Percentiles rank a stretch among this genome's conserved stretches.
phyloP scores from a whole-genome alignment of 2,329 filamentous ascomycete species.

The Sporothrix luriei region DNA sequence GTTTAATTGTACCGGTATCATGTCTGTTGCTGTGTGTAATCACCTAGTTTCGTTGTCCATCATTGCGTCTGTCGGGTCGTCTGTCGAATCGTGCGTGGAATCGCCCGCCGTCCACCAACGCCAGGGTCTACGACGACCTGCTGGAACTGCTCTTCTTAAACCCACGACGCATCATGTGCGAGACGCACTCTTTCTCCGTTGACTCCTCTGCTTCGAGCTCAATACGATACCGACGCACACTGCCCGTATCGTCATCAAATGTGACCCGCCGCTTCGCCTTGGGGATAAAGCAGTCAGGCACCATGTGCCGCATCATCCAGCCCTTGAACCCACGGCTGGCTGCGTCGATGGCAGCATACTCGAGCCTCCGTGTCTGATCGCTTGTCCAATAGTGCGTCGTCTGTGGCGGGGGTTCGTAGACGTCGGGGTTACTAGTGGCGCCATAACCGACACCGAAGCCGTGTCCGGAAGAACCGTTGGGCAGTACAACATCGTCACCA shows the following conservation, averaged over 20 bases:
- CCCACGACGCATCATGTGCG: neutral
- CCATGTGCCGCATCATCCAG: conserved; percentile 59
- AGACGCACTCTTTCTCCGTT: conserved; percentile 34
- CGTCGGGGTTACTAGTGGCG: conserved; percentile 31
- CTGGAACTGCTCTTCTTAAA: conserved; percentile 24
- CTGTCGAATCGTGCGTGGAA: neutral
- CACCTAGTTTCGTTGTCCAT: neutral
- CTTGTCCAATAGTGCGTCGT: conserved; percentile 70
- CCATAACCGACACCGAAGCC: conserved; percentile 31
- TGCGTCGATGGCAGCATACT: conserved; percentile 68
- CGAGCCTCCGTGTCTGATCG: conserved; percentile 62
- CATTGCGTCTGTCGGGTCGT: neutral
- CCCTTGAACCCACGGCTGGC: conserved; percentile 62
- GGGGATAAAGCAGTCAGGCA: conserved; percentile 64
- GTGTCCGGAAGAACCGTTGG: conserved; percentile 10
- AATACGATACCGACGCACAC: conserved; percentile 64
- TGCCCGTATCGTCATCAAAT: conserved; percentile 65
- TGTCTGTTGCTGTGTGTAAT: neutral
- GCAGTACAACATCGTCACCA: neutral
- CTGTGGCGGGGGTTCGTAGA: conserved; percentile 53
- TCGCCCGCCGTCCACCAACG: neutral
- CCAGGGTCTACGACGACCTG: conserved; percentile 3
- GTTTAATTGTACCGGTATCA: neutral
- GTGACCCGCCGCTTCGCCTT: conserved; percentile 53
- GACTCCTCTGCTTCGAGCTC: conserved; percentile 55